These are phyloP conservation scores for Nitzschia inconspicua DNA, from an alignment of 108 stramenopile genomes.

Conservation along the genomic window DNA sequence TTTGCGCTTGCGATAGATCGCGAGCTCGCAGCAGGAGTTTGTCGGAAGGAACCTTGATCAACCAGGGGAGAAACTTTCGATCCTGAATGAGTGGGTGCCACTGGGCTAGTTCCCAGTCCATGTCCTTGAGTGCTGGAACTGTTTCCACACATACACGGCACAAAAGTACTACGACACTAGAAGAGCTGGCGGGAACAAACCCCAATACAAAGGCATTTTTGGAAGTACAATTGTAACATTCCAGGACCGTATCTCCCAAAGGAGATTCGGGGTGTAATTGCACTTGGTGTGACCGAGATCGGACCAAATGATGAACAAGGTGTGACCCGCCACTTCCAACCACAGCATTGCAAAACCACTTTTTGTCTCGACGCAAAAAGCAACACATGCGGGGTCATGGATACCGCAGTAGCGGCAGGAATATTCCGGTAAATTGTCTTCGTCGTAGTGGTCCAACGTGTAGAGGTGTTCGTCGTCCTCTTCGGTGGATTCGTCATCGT, in stretches of 20 bases:
- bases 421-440: conserved; percentile 77
- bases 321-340: conserved; percentile 83
- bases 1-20: conserved; percentile 87
- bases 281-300: conserved; percentile 69
- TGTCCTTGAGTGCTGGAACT: conserved; percentile 91
- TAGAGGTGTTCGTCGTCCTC: conserved; percentile 52
- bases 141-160: conserved; percentile 96
- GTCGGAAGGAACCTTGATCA: conserved; percentile 85
- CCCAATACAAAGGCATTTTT: conserved; percentile 97
- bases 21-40: conserved; percentile 75
- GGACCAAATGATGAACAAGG: conserved; percentile 94
- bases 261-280: conserved; percentile 89
- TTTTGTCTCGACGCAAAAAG: conserved; percentile 89
- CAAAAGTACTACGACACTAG: conserved; percentile 88
- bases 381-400: conserved; percentile 92
- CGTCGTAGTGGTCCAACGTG: conserved; percentile 74
- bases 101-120: conserved; percentile 96
- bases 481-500: conserved; percentile 38
- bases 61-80: conserved; percentile 91
- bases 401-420: conserved; percentile 97
- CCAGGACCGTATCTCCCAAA: conserved; percentile 91
- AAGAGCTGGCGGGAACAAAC: conserved; percentile 91
- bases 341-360: conserved; percentile 98
- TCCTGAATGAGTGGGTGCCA: conserved; percentile 97
- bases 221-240: conserved; percentile 97